Base-by-base conservation (phyloP, 192 early-diverging fungal genomes). In the Linnemannia schmuckeri region DNA sequence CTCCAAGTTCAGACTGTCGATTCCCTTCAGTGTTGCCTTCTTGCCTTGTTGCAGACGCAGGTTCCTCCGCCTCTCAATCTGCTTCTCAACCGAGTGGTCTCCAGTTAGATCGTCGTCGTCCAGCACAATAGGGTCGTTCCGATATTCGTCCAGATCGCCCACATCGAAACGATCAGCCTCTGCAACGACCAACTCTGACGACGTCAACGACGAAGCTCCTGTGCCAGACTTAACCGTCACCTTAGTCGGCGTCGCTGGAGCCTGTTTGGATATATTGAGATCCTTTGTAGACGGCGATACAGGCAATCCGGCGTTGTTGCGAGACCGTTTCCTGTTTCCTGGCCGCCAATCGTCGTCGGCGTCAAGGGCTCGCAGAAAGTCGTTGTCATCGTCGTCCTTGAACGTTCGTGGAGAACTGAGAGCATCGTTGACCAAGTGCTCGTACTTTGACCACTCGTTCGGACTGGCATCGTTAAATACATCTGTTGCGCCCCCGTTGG, bases 351-450 rank as follows among this genome's bases (percentile, higher is more conserved):
- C 61, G 30, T 27, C 61, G 12, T 63, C 27, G 61, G 61, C 61
- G 13, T 33, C 61, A 6, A 63, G n/a, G 61, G 30, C 61, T 63
- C 61, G 61, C 27, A 63, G 27, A 30, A 12, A 20, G 3, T 79
- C 74, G 30, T 61, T 70, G 24, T 73, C 41, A 6, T 18, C 17
- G 9, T 87, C 80, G 12, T 75, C 72, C 33, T 69, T 30, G 9
- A 73, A 37, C 7, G 42, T 40, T 33, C 27, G 52, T 9, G 79
- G 85, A 30, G 85, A 79, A 41, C 85, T 87, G 12, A 87, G 80
- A 35, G 22, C 54, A 33, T 18, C 20, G 27, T 78, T 61, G 24
- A 70, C 13, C 42, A 83, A 40, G 70, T 49, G 15, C 3, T 74
- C 52, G 33, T 33, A 66, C 61, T 66, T 33, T 30, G 61, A 66